Evolutionary conservation across 2,329 filamentous ascomycete species (phyloP).

Genomic region (Verticillium zaregamsianum): DNA sequence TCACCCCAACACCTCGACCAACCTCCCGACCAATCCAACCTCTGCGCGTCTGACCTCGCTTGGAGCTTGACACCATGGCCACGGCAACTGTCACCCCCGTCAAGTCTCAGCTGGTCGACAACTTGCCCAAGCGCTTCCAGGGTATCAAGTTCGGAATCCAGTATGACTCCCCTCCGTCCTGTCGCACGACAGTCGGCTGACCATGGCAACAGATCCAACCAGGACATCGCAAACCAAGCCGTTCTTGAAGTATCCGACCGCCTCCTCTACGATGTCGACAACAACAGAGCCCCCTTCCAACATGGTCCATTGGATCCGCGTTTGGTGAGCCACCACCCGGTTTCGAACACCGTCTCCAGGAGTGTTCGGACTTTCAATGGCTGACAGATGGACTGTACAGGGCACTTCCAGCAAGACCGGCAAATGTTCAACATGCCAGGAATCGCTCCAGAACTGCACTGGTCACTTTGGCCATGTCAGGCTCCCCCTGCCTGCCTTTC

Average conservation of each 20-base stretch:
- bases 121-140: constrained; percentile 85
- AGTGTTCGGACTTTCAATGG: neutral
- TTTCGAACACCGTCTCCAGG: neutral
- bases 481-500: constrained; percentile 86
- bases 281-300: constrained; percentile 68
- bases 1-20: neutral
- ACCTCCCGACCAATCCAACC: neutral
- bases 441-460: constrained; percentile 78
- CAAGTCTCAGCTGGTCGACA: constrained; percentile 89
- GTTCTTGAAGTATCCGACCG: constrained; percentile 93
- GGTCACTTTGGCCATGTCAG: constrained; percentile 95
- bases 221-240: constrained; percentile 93
- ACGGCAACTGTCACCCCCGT: constrained; percentile 30
- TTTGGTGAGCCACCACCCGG: constrained; percentile 45
- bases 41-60: neutral
- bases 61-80: constrained; percentile 10
- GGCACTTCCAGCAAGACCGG: constrained; percentile 83
- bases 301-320: constrained; percentile 86
- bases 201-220: constrained; percentile 61
- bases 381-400: constrained; percentile 22
- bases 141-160: constrained; percentile 93
- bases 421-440: constrained; percentile 77
- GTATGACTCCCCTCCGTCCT: constrained; percentile 34
- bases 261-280: constrained; percentile 85
- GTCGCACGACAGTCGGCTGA: neutral